These are phyloP conservation scores for Phytophthora crassamura DNA, from an alignment of 352 stramenopile species.

Conservation along the genomic window DNA sequence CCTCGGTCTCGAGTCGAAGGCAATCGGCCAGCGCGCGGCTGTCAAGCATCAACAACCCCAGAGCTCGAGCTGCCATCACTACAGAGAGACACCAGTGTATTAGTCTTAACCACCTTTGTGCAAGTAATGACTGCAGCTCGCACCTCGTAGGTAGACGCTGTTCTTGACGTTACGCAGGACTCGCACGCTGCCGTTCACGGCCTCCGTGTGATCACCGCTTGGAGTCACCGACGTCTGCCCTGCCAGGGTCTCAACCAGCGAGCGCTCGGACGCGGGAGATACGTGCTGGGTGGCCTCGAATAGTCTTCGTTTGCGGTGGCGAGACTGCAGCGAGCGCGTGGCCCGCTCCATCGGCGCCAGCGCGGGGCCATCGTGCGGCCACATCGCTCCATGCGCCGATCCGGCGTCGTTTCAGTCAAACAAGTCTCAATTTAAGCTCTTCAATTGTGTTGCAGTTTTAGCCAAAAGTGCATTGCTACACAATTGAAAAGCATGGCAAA, in stretches of 20 bases:
- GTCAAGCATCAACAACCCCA: constrained; percentile 68
- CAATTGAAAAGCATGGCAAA: too few relatives aligned
- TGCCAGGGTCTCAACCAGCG: constrained; percentile 39
- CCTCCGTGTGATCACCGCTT: constrained; percentile 7
- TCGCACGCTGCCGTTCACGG: constrained; percentile 42
- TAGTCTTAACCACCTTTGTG: not conserved
- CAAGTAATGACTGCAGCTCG: not conserved
- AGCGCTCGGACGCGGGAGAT: constrained; percentile 44
- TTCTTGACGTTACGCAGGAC: constrained; percentile 73
- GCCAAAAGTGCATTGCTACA: too few relatives aligned
- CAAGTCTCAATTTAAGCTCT: too few relatives aligned
- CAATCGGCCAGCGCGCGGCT: constrained; percentile 42
- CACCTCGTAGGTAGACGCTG: constrained; percentile 67
- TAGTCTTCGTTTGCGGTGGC: constrained; percentile 64
- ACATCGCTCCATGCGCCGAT: constrained; percentile 11
- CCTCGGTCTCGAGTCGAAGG: constrained; percentile 67
- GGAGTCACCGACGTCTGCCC: constrained; percentile 19
- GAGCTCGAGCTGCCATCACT: constrained; percentile 69
- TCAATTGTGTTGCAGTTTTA: too few relatives aligned
- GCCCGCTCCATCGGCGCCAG: constrained; percentile 37
- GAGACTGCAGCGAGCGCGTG: constrained; percentile 54
- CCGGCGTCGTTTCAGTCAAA: constrained; percentile 19
- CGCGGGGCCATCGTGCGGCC: not conserved
- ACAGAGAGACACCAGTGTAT: not conserved
- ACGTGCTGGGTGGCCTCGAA: constrained; percentile 62